Evolutionary conservation across 2,329 filamentous ascomycete genomes (phyloP).

Genomic region (Lomentospora prolificans): DNA sequence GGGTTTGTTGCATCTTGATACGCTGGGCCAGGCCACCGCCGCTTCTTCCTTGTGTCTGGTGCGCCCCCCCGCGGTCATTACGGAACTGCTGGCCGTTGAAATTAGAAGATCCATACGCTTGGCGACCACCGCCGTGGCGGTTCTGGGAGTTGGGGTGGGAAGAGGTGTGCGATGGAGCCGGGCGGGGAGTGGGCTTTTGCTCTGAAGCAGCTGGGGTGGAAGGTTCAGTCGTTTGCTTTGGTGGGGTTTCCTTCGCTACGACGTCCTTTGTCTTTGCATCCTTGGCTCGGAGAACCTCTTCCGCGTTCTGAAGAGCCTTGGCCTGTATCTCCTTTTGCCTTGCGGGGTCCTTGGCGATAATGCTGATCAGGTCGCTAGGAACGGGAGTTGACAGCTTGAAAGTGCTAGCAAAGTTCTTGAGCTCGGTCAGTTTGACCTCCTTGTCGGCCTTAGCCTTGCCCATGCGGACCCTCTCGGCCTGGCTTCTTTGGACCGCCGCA

Average conservation of each 20-base stretch:
- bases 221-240: conserved; percentile 22
- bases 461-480: conserved; percentile 44
- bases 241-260: conserved; percentile 36
- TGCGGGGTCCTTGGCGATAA: conserved; percentile 89
- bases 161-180: not conserved
- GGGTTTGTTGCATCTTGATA: conserved; percentile 36
- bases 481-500: conserved; percentile 44
- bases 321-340: conserved; percentile 92
- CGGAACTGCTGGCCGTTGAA: conserved; percentile 34
- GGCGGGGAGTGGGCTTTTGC: conserved; percentile 5
- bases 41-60: conserved; percentile 30
- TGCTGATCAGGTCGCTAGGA: conserved; percentile 81
- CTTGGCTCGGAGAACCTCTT: conserved; percentile 33
- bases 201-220: conserved; percentile 7
- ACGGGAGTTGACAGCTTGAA: conserved; percentile 95
- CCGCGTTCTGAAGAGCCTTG: conserved; percentile 69
- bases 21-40: conserved; percentile 39
- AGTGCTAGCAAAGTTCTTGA: conserved; percentile 87
- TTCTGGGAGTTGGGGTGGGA: conserved; percentile 14
- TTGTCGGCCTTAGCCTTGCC: conserved; percentile 65
- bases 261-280: conserved; percentile 43
- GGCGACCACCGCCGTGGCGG: conserved; percentile 39
- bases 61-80: conserved; percentile 34
- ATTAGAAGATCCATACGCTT: conserved; percentile 34
- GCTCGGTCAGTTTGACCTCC: conserved; percentile 82